Evolutionary conservation across 768 basidiomycete genomes (phyloP), one percentile per base, ranked within the genome.

Genomic region (Lactarius tabidus): DNA sequence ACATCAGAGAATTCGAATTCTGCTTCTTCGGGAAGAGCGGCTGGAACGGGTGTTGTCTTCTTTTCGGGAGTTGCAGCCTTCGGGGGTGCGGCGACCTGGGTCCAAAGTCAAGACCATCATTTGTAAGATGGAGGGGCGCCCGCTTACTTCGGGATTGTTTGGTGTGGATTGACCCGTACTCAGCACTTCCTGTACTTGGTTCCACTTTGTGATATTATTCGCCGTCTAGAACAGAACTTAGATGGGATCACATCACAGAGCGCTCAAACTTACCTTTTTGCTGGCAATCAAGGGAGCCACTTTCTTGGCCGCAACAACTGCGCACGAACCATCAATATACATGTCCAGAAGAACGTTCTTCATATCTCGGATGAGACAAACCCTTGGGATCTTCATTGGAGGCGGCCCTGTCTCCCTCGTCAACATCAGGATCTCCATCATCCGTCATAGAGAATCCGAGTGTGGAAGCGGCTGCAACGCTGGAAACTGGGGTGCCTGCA

Each of bases 171-270:
- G 57, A 43, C 70, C 75, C 29, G 73, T 69, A 41, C 72, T 84
- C 57, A 97, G 81, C 71, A 94, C 95, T 76, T 89, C 89, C 76
- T 96, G 93, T 12, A 95, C 92, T 78, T 89, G 89, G 74, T 95
- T 98, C 97, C 96, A 99, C 74, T 98, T 98, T 71, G 83, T 88
- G 73, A 99, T 98, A 71, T 95, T 94, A 74, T 84, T 90, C 57
- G 84, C 90, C 53, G 87, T 91, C 93, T 97, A 57, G 6, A 28
- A 58, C 6, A 20, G 35, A 56, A 17, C 23, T 53, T 8, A 35
- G 38, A 54, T 18, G 55, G 9, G 38, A 28, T 2, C 41, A 2
- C 12, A 56, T 1, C 3, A 23, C 10, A 17, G 18, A 33, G 15
- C 15, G 26, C 41, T 31, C 33, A 15, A 53, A 41, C 68, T 41